These are phyloP conservation scores for Monilinia vaccinii-corymbosi DNA, from an alignment of 2,329 filamentous ascomycete genomes.

Conservation along the genomic window DNA sequence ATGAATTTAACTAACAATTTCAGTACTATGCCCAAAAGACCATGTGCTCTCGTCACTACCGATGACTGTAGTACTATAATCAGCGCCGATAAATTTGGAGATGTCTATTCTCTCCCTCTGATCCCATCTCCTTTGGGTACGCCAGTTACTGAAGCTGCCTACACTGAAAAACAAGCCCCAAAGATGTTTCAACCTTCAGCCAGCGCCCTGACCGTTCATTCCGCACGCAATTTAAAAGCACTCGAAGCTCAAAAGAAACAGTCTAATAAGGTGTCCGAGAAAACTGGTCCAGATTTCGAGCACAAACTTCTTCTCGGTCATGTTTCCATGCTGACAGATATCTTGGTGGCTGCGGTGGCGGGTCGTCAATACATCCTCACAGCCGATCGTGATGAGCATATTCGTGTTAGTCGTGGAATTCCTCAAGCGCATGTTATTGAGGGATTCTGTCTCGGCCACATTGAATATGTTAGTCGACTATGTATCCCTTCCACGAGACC, in stretches of 20 bases:
- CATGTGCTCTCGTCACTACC: slow-evolving; percentile 65
- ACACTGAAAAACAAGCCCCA: slow-evolving; percentile 17
- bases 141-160: slow-evolving; percentile 13
- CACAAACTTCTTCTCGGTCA: slow-evolving; percentile 78
- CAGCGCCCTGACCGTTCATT: slow-evolving; percentile 54
- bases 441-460: slow-evolving; percentile 80
- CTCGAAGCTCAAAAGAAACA: slow-evolving; percentile 49
- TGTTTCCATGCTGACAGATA: slow-evolving; percentile 84
- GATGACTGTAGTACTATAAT: slow-evolving; percentile 65
- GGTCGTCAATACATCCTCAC: slow-evolving; percentile 53
- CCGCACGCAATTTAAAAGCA: slow-evolving; percentile 51
- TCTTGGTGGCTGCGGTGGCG: slow-evolving; percentile 48
- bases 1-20: slow-evolving; percentile 1
- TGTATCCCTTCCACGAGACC: slow-evolving; percentile 49
- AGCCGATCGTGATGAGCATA: slow-evolving; percentile 69
- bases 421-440: slow-evolving; percentile 86
- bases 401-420: slow-evolving; percentile 72
- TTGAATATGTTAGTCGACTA: slow-evolving; percentile 71
- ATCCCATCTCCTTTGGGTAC: slow-evolving; percentile 30
- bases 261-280: slow-evolving; percentile 27
- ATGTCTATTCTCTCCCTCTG: slow-evolving; percentile 83
- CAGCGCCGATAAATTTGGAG: slow-evolving; percentile 90
- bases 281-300: slow-evolving; percentile 48
- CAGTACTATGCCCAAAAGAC: slow-evolving; percentile 77
- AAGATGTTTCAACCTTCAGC: slow-evolving; percentile 40